Base-by-base conservation (phyloP, 768 basidiomycete genomes). In the Podaxis mareebaensis region DNA sequence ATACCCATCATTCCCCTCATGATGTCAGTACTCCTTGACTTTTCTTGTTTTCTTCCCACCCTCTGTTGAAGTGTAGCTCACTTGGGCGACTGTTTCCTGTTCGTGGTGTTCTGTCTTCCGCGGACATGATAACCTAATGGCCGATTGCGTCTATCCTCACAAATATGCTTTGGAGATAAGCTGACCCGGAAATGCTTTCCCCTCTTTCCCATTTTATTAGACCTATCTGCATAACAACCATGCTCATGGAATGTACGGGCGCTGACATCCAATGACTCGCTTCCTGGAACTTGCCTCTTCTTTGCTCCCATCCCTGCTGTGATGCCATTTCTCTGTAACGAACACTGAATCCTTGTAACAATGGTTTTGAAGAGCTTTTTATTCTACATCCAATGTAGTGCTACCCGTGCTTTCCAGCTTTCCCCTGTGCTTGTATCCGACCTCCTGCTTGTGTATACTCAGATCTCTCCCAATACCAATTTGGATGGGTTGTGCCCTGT, bases 11-110 rank as follows among this genome's bases (percentile, higher is more conserved):
- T 20, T 30, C 60, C 26, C 30, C 61, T 13, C 54, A 56, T 24
- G 61, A 63, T 49, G 55, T 63, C 48, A 57, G 53, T 57, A 63
- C 46, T 17, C 54, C 61, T 39, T 63, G 55, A 40, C 7, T 22
- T 10, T 42, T 17, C 24, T 33, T 12, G 33, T n/a, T 36, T 20
- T n/a, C 20, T 53, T 36, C 42, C n/a, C 12, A 4, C 40, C 46
- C 48, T 24, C 20, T 7, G 22, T 51, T 24, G 12, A 24, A 40
- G 54, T n/a, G 12, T 26, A 36, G 53, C 36, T 24, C 7, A 3
- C 54, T 56, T 40, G 54, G 13, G 36, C 28, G 24, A 38, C 36
- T 56, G 5, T 11, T 51, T 28, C 22, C 10, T 13, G 36, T 13
- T 46, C 38, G 28, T 22, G 26, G 20, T 39, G 17, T 30, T 48